phyloP scores from a whole-genome alignment of 2,329 filamentous ascomycete genomes.

The Venturia carpophila region DNA sequence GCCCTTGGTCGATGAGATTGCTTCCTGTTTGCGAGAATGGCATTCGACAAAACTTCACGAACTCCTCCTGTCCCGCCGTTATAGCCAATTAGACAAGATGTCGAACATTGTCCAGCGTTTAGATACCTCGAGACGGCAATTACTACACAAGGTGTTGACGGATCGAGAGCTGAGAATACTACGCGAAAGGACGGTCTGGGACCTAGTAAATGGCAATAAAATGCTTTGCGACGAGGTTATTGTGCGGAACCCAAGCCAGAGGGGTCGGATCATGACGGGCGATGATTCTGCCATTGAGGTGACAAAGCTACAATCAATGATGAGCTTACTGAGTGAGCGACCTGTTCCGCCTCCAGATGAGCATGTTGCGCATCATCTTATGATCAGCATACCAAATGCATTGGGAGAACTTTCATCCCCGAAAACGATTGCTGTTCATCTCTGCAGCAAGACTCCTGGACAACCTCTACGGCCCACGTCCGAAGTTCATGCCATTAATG shows the following conservation, averaged over 20 bases:
- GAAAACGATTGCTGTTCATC: slow-evolving; percentile 66
- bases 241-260: slow-evolving; percentile 76
- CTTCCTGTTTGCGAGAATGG: slow-evolving; percentile 94
- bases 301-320: slow-evolving; percentile 84
- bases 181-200: slow-evolving; percentile 89
- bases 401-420: slow-evolving; percentile 68
- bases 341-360: slow-evolving; percentile 61
- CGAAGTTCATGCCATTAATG: slow-evolving; percentile 72
- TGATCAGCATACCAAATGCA: slow-evolving; percentile 78
- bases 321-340: slow-evolving; percentile 86
- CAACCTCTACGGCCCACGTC: slow-evolving; percentile 61
- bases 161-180: slow-evolving; percentile 71
- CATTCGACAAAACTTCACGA: slow-evolving; percentile 96
- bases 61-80: slow-evolving; percentile 74
- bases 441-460: slow-evolving; percentile 64
- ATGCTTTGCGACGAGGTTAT: slow-evolving; percentile 90
- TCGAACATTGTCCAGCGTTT: slow-evolving; percentile 73
- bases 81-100: slow-evolving; percentile 71
- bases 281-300: slow-evolving; percentile 90
- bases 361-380: slow-evolving; percentile 68
- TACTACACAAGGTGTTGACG: slow-evolving; percentile 90
- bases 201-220: slow-evolving; percentile 89
- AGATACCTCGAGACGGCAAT: slow-evolving; percentile 77
- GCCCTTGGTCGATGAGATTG: slow-evolving; percentile 93
- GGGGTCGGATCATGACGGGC: slow-evolving; percentile 78